A percentile compares a stretch with the other conserved stretches of the same genome.
These are phyloP conservation scores for Samsoniella hepiali DNA, from an alignment of 2,329 filamentous ascomycete species.

Conservation along the genomic window DNA sequence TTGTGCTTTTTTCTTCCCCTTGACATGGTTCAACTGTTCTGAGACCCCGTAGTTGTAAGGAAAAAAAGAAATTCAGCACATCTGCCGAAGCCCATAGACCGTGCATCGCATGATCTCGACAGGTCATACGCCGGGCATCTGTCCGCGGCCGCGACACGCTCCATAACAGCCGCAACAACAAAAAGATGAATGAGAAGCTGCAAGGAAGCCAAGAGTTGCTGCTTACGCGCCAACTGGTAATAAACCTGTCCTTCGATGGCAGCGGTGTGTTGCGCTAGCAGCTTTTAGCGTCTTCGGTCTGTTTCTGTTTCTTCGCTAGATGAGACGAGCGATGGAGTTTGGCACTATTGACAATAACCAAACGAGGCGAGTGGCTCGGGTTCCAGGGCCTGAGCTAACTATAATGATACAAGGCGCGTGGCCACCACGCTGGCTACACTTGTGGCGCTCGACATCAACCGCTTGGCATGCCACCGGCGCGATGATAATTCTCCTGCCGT, in stretches of 20 bases:
- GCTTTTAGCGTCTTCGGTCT: background rate
- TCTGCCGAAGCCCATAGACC: too few relatives aligned
- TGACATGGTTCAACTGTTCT: too few relatives aligned
- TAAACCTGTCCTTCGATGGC: background rate
- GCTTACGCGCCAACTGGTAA: background rate
- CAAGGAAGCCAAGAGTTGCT: background rate
- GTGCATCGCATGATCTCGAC: background rate
- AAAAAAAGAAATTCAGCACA: background rate
- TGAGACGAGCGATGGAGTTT: conserved; percentile 6
- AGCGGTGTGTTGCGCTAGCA: background rate
- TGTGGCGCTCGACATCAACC: background rate
- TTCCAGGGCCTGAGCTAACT: background rate
- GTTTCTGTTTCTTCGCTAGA: background rate
- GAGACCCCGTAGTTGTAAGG: background rate
- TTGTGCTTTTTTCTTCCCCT: too few relatives aligned
- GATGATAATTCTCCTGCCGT: background rate
- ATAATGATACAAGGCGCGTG: background rate
- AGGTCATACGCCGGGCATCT: background rate
- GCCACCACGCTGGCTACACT: background rate
- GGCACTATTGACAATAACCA: background rate
- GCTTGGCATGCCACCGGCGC: background rate
- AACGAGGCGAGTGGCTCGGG: background rate
- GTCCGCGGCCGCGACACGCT: background rate
- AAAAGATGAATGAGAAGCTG: background rate
- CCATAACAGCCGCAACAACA: background rate